Conservation (phyloP, 1,284 basidiomycete species). For the Hemileccinum hortonii region DNA sequence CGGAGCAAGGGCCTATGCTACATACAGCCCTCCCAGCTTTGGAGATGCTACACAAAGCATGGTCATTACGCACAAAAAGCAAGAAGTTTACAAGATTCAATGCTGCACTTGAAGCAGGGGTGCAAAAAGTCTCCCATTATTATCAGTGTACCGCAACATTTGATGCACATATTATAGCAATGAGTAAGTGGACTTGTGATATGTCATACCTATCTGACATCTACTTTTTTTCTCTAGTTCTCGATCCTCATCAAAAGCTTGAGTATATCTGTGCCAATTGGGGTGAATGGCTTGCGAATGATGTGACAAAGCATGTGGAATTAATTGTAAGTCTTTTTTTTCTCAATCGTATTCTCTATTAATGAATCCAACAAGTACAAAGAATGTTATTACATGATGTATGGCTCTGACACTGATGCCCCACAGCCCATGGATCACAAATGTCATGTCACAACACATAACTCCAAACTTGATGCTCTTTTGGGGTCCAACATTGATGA, state of each 20-base stretch:
- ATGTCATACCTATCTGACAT: slow-evolving; percentile 18
- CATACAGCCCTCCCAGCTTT: no score
- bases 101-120: slow-evolving; percentile 19
- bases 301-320: no score
- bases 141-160: slow-evolving; percentile 7
- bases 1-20: slow-evolving; percentile 4
- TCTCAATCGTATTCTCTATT: no score
- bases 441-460: neutral
- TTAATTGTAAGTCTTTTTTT: no score
- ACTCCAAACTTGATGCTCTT: no score
- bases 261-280: slow-evolving; percentile 9
- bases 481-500: no score
- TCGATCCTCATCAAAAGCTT: slow-evolving; percentile 19
- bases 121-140: slow-evolving; percentile 30
- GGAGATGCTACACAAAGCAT: no score
- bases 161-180: slow-evolving; percentile 16
- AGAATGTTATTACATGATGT: no score
- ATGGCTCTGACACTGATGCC: no score
- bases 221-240: neutral
- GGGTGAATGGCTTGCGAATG: no score
- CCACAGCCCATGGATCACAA: neutral
- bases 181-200: slow-evolving; percentile 26
- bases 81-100: slow-evolving; percentile 9
- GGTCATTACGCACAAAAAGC: no score
- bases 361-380: no score